Evolutionary conservation across 495 filamentous ascomycete species (phyloP), one percentile per base, ranked within the genome.

Genomic region (Lichina pygmaea): DNA sequence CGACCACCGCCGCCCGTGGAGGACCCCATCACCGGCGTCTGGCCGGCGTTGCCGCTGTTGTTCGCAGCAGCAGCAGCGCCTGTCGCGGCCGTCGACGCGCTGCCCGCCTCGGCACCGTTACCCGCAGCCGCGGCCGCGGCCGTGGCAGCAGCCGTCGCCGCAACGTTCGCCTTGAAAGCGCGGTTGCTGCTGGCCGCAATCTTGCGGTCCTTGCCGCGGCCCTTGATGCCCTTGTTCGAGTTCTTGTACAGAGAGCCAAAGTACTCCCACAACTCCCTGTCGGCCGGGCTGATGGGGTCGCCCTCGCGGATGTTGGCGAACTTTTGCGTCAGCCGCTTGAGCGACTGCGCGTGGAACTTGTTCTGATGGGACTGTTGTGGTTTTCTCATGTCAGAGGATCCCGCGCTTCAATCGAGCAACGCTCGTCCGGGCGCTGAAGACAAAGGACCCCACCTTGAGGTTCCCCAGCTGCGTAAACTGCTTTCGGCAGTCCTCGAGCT

Each of bases 181-280:
- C 36, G 8, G 32, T 41, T 41, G 10, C 32, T 31, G 6, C 34
- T 39, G 16, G 36, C 36, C 9, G 38, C 40, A 17, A 48, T 48
- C 48, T 66, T 73, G 41, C 83, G 70, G 57, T 89, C 77, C 58
- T 86, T 86, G 15, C 86, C 86, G 10, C 86, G 77, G 7, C 86
- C 86, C 59, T 85, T 92, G 60, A 86, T 93, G 3, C 84, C 86
- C 53, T 91, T 92, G 58, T 85, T 86, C 52, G 80, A 78, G 57
- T 94, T 91, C 63, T 91, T 92, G 68, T 93, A 94, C 34, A 89
- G 64, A 2, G 74, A 67, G 4, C 77, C 71, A 50, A 95, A 91
- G 56, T 93, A 92, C 53, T 81, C 71, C 68, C 79, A 85, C 33
- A 94, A 60, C 47, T 82, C 80, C 49, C 71, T 75, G 51, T 95